Conservation (phyloP, 768 basidiomycete species). For the Exsudoporus frostii region DNA sequence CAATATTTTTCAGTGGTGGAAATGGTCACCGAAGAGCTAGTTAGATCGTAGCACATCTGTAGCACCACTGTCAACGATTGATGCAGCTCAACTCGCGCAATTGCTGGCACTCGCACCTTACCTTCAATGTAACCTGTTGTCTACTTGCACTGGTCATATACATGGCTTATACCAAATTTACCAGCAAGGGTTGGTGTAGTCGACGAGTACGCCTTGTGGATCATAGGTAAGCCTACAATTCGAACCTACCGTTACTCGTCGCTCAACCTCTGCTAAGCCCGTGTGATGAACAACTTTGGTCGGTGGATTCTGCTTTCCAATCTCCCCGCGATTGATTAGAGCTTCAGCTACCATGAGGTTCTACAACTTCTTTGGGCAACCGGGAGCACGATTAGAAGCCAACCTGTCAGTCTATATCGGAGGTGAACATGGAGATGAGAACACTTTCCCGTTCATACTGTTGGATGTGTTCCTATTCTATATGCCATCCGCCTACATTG, state of each 20-base stretch:
- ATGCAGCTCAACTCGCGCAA: background rate
- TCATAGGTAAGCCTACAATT: background rate
- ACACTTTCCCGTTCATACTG: too few species aligned
- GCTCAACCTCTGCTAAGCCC: background rate
- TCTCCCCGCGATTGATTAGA: background rate
- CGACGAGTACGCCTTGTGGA: background rate
- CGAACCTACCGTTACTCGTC: too few species aligned
- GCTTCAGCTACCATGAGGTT: background rate
- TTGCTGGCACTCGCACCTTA: background rate
- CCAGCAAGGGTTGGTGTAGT: background rate
- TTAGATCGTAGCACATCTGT: background rate
- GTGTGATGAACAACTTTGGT: background rate
- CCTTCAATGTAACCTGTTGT: background rate
- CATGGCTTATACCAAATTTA: background rate
- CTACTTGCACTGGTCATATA: background rate
- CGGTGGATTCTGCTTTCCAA: too few species aligned
- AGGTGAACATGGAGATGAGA: too few species aligned
- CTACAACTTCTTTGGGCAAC: background rate
- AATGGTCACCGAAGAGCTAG: too few species aligned
- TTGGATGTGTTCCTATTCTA: too few species aligned
- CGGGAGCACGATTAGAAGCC: background rate
- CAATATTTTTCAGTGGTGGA: too few species aligned
- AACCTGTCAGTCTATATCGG: background rate
- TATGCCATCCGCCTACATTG: too few species aligned
- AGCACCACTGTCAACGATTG: background rate